Base-by-base conservation (phyloP, 2,329 filamentous ascomycete genomes). In the Colletotrichum tropicale region DNA sequence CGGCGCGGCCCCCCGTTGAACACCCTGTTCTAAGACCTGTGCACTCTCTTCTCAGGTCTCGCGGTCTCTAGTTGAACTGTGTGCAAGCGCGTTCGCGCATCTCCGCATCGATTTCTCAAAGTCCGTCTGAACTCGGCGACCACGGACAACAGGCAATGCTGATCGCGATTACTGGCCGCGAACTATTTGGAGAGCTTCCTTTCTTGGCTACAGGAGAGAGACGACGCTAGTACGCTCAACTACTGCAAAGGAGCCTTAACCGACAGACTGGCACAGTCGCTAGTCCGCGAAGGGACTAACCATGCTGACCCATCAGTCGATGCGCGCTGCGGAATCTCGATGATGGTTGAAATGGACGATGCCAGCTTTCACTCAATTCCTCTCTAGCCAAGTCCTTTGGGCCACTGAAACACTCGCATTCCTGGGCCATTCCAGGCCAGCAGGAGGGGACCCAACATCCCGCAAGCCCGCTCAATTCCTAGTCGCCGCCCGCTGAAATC, bases 271-370 rank as follows among this genome's bases (percentile, higher is more conserved):
- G 73, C 64, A 64, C 43, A 16, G 70, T 65, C 56, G 56, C 70
- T 52, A 68, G 70, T 48, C 34, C 56, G 8, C n/a, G 34, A 64
- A 32, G 8, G 55, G 43, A 65, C 56, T 30, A 68, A 38, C 15
- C 16, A 24, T 13, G 28, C 24, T 60, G 56, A 65, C 56, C 28
- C 64, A 65, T 16, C 55, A 68, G 6, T 61, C 60, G 48, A 28
- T 36, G 16, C 36, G 7, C 8, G 28, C 38, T 65, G 18, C 21
- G n/a, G 18, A 48, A 75, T 73, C 64, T 55, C 64, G 70, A 75
- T 73, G 70, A 15, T 30, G 36, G 34, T 21, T 52, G 55, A 64
- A 68, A 73, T 64, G 43, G 64, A 18, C 73, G 69, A 73, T 75
- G 32, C 26, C n/a, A 34, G 32, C 56, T 30, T 36, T 9, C 70